Base-by-base conservation (phyloP, 2,329 filamentous ascomycete genomes). In the Neofusicoccum umdonicola region DNA sequence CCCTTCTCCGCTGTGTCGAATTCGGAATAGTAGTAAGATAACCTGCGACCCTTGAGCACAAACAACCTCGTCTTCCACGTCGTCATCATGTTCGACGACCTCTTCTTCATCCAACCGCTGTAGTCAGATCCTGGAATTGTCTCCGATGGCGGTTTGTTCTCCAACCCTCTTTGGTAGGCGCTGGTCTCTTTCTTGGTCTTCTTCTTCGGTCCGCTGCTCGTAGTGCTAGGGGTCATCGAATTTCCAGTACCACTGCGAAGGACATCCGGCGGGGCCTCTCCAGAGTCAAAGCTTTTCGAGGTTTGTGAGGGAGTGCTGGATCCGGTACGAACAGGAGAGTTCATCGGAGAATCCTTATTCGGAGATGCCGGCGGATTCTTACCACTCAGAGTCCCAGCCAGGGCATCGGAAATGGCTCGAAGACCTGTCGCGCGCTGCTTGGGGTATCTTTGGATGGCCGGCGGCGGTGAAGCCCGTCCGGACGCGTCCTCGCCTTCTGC, bases 21-120 rank as follows among this genome's bases (percentile, higher is more conserved):
- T 73, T 98, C 94, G 0, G 91, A 91, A 76, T 99, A 99, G 79
- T 96, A 99, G 80, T 99, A 99, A 0, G 93, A 93, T 35, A 99
- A 82, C 4, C 95, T 89, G 61, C 94, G 88, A 35, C 95, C 95
- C 72, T 93, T 93, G 65, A 99, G 86, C 7, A 99, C 89, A 73
- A 99, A 99, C n/a, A 98, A 84, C 12, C 95, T 89, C 12, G 93
- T 91, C 74, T 98, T 99, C 95, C 95, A 99, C 1, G 93, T 97
- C 2, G 93, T 93, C 89, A 99, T 97, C 39, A 98, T 83, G 72
- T 94, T 95, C 1, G 92, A 94, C 66, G 92, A 97, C 78, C 96
- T 93, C 84, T 99, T 99, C 83, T 95, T 98, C 95, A 99, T 99
- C 95, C 95, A 99, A 1, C 95, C 95, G 72, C 90, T 94, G 76